Base-by-base conservation (phyloP, 106 monocot genomes). In the Dioscorea alata region DNA sequence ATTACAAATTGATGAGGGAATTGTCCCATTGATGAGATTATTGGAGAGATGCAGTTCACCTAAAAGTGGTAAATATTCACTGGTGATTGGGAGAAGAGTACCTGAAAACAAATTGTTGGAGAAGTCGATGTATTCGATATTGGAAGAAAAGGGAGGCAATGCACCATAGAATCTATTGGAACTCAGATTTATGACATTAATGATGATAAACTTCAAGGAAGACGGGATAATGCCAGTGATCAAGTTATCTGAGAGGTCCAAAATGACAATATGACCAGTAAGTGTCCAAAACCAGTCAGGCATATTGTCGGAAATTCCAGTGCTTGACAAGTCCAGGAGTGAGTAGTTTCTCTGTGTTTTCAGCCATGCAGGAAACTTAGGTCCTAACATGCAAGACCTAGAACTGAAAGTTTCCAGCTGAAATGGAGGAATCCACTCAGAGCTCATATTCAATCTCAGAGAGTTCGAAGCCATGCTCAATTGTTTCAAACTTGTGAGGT, bases 251-350 rank as follows among this genome's bases (percentile, higher is more conserved):
- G 75, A 76, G 34, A 81, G 22, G 56, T 81, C 48, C 16, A 81
- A 42, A 20, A 0, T 2, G 22, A 23, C 3, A 4, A 74, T 6
- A 16, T 61, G 49, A 2, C 66, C 15, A 31, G 76, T 63, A 2
- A 78, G 59, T 4, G 67, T 76, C 83, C 83, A 83, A 48, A 83
- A 80, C 87, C 87, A 87, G 32, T 68, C 33, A 4, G 87, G 83
- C 12, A 83, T 13, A 13, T 16, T 49, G 22, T 65, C 87, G 12
- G 59, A 18, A 15, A 87, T 77, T 19, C 51, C 71, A n/a, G 68
- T 61, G 33, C 69, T 75, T 2, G 76, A 71, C 4, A 83, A 23
- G 17, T 69, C 66, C 14, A 87, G 8, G 2, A 4, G 8, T 1
- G 18, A 0, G 19, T 80, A 50, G 12, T 58, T 22, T 12, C 19